phyloP scores from a whole-genome alignment of 441 rosid genomes.

The California macrophylla region DNA sequence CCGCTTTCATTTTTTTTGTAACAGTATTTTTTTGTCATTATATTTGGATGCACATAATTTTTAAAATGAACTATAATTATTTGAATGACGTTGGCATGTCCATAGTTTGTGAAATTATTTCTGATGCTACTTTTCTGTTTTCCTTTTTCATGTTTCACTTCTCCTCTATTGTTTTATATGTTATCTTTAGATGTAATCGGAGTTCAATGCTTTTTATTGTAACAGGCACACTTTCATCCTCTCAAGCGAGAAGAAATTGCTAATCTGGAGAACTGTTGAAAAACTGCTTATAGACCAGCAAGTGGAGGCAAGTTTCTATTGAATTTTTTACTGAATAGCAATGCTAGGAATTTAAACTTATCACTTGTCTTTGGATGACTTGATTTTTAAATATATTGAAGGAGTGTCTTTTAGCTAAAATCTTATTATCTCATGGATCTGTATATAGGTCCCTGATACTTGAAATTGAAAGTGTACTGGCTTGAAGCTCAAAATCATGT shows the following conservation, averaged over 20 bases:
- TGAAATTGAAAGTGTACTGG: neutral
- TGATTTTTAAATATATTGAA: neutral
- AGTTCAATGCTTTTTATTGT: conserved; percentile 13
- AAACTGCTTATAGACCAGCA: conserved; percentile 75
- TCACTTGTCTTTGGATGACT: neutral
- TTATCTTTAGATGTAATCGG: conserved; percentile 10
- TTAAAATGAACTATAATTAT: no score
- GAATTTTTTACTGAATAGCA: conserved; percentile 10
- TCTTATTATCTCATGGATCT: neutral
- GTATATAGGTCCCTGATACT: neutral
- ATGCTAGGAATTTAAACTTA: conserved; percentile 1
- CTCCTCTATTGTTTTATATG: neutral
- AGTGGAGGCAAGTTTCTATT: conserved; percentile 73
- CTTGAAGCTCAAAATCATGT: neutral
- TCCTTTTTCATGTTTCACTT: neutral
- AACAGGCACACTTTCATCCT: conserved; percentile 87
- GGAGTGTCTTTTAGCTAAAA: neutral
- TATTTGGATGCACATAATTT: neutral
- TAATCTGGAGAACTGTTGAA: conserved; percentile 80
- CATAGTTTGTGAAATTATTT: neutral
- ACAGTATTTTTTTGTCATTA: neutral
- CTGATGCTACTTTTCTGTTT: neutral
- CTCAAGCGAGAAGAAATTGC: conserved; percentile 52
- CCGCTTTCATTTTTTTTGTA: neutral
- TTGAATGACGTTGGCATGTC: no score